Conservation (phyloP, 306 rosid species). For the Corylus americana region DNA sequence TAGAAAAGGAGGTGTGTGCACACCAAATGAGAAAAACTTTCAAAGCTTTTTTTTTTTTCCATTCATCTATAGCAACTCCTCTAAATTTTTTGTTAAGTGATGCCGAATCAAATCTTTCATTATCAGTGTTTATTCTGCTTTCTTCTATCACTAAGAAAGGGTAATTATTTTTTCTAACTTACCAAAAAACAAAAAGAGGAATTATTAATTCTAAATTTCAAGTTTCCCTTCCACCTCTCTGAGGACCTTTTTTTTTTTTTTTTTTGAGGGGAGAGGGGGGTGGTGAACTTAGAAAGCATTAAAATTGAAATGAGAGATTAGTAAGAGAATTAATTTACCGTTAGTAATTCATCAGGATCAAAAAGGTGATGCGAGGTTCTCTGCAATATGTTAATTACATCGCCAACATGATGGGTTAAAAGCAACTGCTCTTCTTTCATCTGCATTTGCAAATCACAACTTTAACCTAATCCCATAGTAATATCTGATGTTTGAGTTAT, state of each 20-base stretch:
- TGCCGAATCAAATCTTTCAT: not conserved
- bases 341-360: constrained; percentile 90
- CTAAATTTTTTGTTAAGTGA: not conserved
- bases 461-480: constrained; percentile 25
- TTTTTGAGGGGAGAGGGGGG: no score
- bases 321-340: constrained; percentile 43
- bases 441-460: constrained; percentile 48
- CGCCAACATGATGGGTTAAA: constrained; percentile 84
- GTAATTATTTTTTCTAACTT: not conserved
- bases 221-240: not conserved
- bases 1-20: not conserved
- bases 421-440: constrained; percentile 91
- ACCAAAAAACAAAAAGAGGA: not conserved
- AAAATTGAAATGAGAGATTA: not conserved
- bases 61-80: not conserved
- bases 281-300: not conserved
- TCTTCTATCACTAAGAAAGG: not conserved
- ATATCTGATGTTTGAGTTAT: not conserved
- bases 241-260: not conserved
- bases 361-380: constrained; percentile 86
- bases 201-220: constrained; percentile 8
- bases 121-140: not conserved
- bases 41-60: not conserved
- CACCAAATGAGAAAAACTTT: not conserved
- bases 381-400: constrained; percentile 81